Evolutionary conservation across 106 monocot genomes (phyloP), one percentile per base, ranked within the genome.

Genomic region (Acanthochlamys bracteata): DNA sequence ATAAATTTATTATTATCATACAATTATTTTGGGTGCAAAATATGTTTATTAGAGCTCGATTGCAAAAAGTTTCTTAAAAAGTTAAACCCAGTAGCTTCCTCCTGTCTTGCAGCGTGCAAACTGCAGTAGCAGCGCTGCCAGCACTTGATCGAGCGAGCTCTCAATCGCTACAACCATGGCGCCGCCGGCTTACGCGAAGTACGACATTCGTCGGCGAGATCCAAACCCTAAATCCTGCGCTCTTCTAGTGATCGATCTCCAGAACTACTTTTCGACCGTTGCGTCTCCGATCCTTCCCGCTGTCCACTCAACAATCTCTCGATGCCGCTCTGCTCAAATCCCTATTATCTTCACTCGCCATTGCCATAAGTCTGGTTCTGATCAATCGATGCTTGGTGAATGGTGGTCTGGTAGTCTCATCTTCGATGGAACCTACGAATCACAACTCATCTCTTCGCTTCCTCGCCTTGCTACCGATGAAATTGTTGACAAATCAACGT

Each of bases 161-260:
- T n/a, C n/a, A n/a, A n/a, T n/a, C n/a, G n/a, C n/a, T n/a, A n/a
- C n/a, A n/a, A n/a, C 63, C 46, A 8, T 46, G 45, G 8, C 71
- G 14, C 42, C 22, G 39, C 57, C 57, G 52, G 42, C 79, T 43
- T 80, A 77, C 74, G 43, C 66, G 11, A 74, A 84, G 59, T 84
- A 87, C 78, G 91, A 81, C 56, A 68, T 68, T 46, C 83, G 86
- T 22, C 46, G 59, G 20, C 86, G 86, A 7, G 46, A 73, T 65
- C 81, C 79, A 4, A 72, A 84, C 74, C 81, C 81, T 23, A 25
- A n/a, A 16, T 19, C 73, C 7, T 74, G 75, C 22, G 82, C 84
- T 24, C 82, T 88, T 4, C 80, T 93, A 20, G 85, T 93, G 27
- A 88, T 93, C 76, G 88, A 93, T 79, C 57, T 82, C 67, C 88